Conservation (phyloP, 345 rosid species). For the Arabidopsis suecica region DNA sequence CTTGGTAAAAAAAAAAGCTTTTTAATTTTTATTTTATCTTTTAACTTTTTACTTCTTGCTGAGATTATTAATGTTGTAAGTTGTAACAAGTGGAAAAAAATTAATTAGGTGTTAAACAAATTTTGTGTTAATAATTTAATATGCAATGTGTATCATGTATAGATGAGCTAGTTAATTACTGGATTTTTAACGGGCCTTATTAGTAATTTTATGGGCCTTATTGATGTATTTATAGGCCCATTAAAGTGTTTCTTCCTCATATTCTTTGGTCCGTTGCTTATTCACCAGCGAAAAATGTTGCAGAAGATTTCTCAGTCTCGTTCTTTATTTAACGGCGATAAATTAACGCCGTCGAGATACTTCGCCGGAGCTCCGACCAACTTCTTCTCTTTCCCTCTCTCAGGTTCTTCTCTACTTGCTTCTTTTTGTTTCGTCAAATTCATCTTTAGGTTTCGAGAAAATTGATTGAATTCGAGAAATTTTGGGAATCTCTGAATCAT, state of each 20-base stretch:
- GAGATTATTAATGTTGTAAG: conserved; percentile 4
- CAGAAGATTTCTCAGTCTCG: conserved; percentile 43
- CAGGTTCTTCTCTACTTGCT: conserved; percentile 31
- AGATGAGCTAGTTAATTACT: background rate
- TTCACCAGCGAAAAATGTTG: conserved; percentile 37
- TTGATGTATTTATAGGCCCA: conserved; percentile 1
- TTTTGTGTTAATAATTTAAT: background rate
- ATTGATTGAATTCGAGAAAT: background rate
- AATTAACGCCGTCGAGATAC: conserved; percentile 37
- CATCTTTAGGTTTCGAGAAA: background rate
- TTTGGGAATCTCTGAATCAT: background rate
- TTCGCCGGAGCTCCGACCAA: conserved; percentile 48
- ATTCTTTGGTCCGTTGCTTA: background rate
- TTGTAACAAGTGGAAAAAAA: background rate
- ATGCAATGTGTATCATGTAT: too few relatives aligned
- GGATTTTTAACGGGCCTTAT: background rate
- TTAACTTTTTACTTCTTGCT: background rate
- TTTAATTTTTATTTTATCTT: background rate
- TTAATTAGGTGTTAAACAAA: background rate
- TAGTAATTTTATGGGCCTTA: background rate
- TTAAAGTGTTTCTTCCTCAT: background rate
- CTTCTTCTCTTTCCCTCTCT: conserved; percentile 34
- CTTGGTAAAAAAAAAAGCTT: background rate
- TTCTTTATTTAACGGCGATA: conserved; percentile 41
- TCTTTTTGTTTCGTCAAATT: conserved; percentile 7